Evolutionary conservation across 345 rosid genomes (phyloP).

Genomic region (Fremontodendron californicum): DNA sequence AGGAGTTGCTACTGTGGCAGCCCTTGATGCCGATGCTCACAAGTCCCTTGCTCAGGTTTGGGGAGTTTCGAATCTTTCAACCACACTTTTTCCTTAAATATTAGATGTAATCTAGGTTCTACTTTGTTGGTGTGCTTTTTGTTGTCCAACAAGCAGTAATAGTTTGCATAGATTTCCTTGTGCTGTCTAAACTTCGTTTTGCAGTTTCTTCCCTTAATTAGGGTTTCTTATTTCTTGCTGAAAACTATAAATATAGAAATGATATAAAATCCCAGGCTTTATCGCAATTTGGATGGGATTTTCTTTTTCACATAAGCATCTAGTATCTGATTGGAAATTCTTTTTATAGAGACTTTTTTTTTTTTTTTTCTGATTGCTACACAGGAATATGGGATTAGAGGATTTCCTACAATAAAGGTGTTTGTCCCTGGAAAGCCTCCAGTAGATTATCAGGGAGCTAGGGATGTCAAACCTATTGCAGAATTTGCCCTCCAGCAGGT

Average conservation of each 20-base stretch:
- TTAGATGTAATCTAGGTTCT: not conserved
- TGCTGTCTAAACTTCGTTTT: not conserved
- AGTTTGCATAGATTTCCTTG: not conserved
- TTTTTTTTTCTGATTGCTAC: constrained; percentile 15
- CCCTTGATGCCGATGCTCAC: constrained; percentile 95
- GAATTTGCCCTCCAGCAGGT: constrained; percentile 74
- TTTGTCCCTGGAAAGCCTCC: constrained; percentile 87
- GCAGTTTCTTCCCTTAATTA: not conserved
- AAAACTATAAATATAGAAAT: not conserved
- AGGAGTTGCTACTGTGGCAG: constrained; percentile 92
- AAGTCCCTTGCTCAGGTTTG: constrained; percentile 90
- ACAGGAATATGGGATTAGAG: constrained; percentile 86
- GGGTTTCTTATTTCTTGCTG: too few species aligned
- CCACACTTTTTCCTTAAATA: not conserved
- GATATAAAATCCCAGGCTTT: not conserved
- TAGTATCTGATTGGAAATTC: not conserved
- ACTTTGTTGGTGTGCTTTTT: not conserved
- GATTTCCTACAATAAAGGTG: constrained; percentile 91
- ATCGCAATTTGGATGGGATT: not conserved
- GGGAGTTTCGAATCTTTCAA: not conserved
- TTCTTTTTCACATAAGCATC: not conserved
- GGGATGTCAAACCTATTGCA: constrained; percentile 81
- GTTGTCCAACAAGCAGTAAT: not conserved
- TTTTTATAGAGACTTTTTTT: not conserved
- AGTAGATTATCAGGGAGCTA: constrained; percentile 88